Evolutionary conservation across 331 rosid genomes (phyloP).

Genomic region (Malus hybrid): DNA sequence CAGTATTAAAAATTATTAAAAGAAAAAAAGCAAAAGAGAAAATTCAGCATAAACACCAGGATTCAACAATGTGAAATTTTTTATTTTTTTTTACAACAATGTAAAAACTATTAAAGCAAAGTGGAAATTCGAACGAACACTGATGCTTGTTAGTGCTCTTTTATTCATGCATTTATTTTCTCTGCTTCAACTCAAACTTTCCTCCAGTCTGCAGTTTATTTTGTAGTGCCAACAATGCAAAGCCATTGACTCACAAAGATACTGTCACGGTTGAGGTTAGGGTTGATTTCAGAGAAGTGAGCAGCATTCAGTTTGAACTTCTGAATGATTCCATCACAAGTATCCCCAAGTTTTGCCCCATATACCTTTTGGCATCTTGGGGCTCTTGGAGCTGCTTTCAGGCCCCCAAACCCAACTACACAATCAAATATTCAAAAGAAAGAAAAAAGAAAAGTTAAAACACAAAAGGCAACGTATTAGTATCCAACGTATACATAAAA

Average conservation of each 20-base stretch:
- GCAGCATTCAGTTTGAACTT: background rate
- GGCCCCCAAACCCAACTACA: background rate
- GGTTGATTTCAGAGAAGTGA: background rate
- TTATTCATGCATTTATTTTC: background rate
- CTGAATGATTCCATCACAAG: background rate
- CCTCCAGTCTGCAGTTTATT: background rate
- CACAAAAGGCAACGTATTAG: background rate
- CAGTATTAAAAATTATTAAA: no score
- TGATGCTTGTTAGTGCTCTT: background rate
- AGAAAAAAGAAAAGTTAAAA: background rate
- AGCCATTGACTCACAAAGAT: slow-evolving; percentile 20
- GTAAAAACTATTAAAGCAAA: background rate
- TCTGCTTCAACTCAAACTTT: background rate
- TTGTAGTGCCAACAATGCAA: background rate
- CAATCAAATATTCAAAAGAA: background rate
- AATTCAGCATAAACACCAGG: no score
- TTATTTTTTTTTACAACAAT: background rate
- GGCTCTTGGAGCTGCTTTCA: background rate
- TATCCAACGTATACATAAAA: no score
- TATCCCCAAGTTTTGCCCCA: slow-evolving; percentile 9
- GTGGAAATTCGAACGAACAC: background rate
- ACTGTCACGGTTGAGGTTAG: slow-evolving; percentile 5
- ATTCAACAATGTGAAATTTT: background rate
- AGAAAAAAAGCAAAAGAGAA: no score
- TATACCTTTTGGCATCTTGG: background rate